Evolutionary conservation across 345 rosid species (phyloP).

Genomic region (Hypericum androsaemum): DNA sequence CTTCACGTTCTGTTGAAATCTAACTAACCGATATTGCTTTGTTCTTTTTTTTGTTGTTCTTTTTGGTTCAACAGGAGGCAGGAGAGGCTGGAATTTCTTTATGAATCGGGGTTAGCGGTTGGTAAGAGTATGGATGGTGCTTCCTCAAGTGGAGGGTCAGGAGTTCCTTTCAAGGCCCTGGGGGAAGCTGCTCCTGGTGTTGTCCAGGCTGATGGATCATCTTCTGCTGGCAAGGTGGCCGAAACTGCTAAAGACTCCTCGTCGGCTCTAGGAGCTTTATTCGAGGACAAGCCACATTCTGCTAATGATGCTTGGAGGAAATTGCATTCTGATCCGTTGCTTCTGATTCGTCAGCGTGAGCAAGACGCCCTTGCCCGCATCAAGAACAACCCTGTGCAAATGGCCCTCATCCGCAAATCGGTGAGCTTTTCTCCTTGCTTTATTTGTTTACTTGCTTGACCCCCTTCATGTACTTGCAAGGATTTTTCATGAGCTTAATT

Average conservation of each 20-base stretch:
- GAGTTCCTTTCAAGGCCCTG: conserved; percentile 61
- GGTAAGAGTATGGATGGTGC: conserved; percentile 42
- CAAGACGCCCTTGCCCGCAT: conserved; percentile 91
- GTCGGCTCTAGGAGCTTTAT: conserved; percentile 68
- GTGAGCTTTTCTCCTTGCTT: conserved; percentile 35
- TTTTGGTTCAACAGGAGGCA: conserved; percentile 47
- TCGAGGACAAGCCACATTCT: conserved; percentile 75
- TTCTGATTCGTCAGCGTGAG: conserved; percentile 85
- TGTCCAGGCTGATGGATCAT: not conserved
- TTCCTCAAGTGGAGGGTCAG: conserved; percentile 27
- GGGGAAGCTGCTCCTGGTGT: conserved; percentile 20
- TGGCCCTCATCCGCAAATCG: conserved; percentile 79
- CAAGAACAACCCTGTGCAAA: conserved; percentile 90
- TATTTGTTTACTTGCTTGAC: no score
- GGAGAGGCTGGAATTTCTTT: conserved; percentile 89
- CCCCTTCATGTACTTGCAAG: no score
- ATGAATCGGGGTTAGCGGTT: conserved; percentile 85
- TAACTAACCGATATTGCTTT: conserved; percentile 3
- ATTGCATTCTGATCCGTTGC: conserved; percentile 86
- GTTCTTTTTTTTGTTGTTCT: not conserved
- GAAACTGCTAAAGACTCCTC: conserved; percentile 24
- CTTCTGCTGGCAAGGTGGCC: conserved; percentile 5
- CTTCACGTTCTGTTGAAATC: conserved; percentile 17
- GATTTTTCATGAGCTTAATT: no score
- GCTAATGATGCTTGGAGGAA: conserved; percentile 90